A percentile compares a stretch with the other conserved stretches of the same genome.
Evolutionary conservation across 371 early-diverging fungal species (phyloP).

Genomic region (Thermomucor indicae-seudaticae): DNA sequence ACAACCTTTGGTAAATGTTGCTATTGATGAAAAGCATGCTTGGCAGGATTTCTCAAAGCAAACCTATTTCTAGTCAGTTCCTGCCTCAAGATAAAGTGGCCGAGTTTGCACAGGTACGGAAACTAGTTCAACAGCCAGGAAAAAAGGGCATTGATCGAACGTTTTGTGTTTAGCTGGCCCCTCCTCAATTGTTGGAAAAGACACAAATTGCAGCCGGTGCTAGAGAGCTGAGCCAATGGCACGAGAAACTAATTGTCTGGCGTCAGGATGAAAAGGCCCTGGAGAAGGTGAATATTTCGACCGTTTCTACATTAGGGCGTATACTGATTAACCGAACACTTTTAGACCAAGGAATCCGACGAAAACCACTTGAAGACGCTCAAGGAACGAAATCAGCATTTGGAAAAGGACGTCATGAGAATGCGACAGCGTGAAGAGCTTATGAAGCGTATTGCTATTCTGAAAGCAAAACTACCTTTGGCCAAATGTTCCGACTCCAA

Average conservation of each 20-base stretch:
- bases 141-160: neutral
- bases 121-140: neutral
- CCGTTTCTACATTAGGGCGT: neutral
- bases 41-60: neutral
- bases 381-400: constrained; percentile 52
- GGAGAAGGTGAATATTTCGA: constrained; percentile 42
- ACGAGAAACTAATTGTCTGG: constrained; percentile 60
- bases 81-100: constrained; percentile 94
- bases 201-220: constrained; percentile 87
- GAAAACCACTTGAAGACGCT: constrained; percentile 45
- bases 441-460: constrained; percentile 20
- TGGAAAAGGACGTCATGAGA: constrained; percentile 72
- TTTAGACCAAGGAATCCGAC: constrained; percentile 54
- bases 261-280: constrained; percentile 60
- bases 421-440: constrained; percentile 68
- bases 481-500: constrained; percentile 63
- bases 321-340: neutral
- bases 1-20: constrained; percentile 91
- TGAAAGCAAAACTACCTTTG: constrained; percentile 58
- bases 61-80: constrained; percentile 69
- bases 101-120: constrained; percentile 79
- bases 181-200: constrained; percentile 71
- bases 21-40: neutral
- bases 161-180: constrained; percentile 53
- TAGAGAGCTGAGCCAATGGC: constrained; percentile 57